phyloP scores from a whole-genome alignment of 1,139 yeast species.

The Geotrichum fermentans region DNA sequence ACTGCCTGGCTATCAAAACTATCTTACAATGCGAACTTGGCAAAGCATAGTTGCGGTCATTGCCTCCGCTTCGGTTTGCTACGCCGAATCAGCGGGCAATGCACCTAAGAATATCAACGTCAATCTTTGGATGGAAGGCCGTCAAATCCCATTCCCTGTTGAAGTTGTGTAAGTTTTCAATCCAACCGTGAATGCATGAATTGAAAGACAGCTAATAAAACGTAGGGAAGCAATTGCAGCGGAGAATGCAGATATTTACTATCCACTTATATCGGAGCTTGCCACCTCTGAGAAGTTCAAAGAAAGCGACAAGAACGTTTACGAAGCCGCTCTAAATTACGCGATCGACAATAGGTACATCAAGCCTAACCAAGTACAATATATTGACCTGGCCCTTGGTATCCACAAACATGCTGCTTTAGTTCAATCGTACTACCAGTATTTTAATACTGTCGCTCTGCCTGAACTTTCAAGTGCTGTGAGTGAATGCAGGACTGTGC shows the following conservation, averaged over 20 bases:
- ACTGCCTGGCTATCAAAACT: background rate
- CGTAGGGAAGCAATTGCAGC: constrained; percentile 50
- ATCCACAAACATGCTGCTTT: constrained; percentile 56
- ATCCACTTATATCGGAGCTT: constrained; percentile 44
- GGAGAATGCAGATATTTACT: constrained; percentile 47
- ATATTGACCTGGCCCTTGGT: constrained; percentile 51
- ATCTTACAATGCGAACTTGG: constrained; percentile 6
- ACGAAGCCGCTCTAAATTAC: constrained; percentile 38
- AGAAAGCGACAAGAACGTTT: constrained; percentile 41
- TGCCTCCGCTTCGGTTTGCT: background rate
- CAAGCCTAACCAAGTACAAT: constrained; percentile 28
- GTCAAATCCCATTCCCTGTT: constrained; percentile 43
- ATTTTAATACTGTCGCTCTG: constrained; percentile 41
- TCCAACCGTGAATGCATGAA: background rate
- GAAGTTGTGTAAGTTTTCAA: constrained; percentile 42
- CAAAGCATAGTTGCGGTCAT: background rate
- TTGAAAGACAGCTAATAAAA: background rate
- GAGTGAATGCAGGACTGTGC: constrained; percentile 43
- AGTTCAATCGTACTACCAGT: constrained; percentile 57
- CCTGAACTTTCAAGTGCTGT: constrained; percentile 27
- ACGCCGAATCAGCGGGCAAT: background rate
- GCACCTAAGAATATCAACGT: constrained; percentile 22
- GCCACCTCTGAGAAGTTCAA: constrained; percentile 33
- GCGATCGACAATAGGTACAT: constrained; percentile 32
- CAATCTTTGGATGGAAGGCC: constrained; percentile 33